These are phyloP conservation scores for Leccinum subgranulosum DNA, from an alignment of 768 basidiomycete genomes.

Conservation along the genomic window DNA sequence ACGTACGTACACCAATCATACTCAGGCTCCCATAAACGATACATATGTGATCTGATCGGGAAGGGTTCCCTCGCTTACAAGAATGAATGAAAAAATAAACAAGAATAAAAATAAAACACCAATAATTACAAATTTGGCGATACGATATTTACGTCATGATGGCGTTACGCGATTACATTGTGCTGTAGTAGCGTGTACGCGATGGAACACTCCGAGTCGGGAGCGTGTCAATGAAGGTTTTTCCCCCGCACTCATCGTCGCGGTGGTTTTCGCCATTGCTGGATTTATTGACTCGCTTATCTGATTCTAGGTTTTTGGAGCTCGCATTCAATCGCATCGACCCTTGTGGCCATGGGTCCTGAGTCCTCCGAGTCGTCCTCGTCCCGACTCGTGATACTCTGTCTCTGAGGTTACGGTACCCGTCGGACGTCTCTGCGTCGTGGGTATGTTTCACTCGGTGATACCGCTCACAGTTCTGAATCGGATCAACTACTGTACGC, in stretches of 20 bases:
- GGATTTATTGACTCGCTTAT: background rate
- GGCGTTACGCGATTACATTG: background rate
- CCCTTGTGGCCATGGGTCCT: background rate
- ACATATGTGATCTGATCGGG: background rate
- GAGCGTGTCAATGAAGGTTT: background rate
- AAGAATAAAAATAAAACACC: background rate
- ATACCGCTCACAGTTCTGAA: background rate
- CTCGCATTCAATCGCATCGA: background rate
- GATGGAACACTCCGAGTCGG: background rate
- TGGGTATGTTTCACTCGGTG: background rate
- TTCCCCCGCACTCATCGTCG: background rate
- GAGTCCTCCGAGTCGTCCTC: no score
- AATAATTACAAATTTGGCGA: background rate
- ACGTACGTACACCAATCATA: no score
- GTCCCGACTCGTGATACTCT: no score
- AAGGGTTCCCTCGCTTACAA: background rate
- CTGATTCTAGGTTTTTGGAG: background rate
- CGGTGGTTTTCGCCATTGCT: background rate
- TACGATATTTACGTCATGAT: background rate
- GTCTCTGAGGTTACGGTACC: background rate
- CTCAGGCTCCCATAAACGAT: background rate
- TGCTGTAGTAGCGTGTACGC: no score
- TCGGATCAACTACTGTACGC: background rate
- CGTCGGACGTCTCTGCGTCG: background rate
- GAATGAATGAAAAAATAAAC: background rate